Conservation (phyloP, 352 stramenopile genomes). For the Globisporangium megalacanthum region DNA sequence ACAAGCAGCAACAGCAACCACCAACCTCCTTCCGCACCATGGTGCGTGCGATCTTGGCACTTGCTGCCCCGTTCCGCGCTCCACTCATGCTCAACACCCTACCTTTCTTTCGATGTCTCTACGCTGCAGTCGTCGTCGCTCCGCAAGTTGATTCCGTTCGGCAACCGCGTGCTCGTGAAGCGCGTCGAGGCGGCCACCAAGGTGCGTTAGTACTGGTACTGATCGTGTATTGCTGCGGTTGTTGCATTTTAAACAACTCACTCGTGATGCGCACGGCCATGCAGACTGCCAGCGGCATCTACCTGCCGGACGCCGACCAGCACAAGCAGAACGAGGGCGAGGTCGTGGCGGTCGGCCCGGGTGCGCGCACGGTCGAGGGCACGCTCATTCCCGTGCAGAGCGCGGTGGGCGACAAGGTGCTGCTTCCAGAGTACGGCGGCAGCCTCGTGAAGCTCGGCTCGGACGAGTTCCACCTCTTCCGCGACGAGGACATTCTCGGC, state of each 20-base stretch:
- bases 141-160: slow-evolving; percentile 91
- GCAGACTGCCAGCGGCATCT: slow-evolving; percentile 91
- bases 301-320: slow-evolving; percentile 89
- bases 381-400: slow-evolving; percentile 84
- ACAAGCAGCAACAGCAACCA: slow-evolving; percentile 1
- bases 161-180: slow-evolving; percentile 94
- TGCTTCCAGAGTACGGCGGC: slow-evolving; percentile 96
- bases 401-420: slow-evolving; percentile 91
- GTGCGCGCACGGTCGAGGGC: slow-evolving; percentile 86
- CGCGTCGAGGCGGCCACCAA: slow-evolving; percentile 88
- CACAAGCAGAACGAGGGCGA: slow-evolving; percentile 94
- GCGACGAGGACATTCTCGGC: slow-evolving; percentile 96
- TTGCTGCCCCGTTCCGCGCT: too few species aligned
- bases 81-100: too few species aligned
- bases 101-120: not conserved
- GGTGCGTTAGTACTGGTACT: slow-evolving; percentile 16
- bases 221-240: not conserved
- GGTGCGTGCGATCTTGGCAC: slow-evolving; percentile 1
- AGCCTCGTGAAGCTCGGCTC: slow-evolving; percentile 90
- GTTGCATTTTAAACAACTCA: not conserved
- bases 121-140: slow-evolving; percentile 39
- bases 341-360: slow-evolving; percentile 92
- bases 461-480: slow-evolving; percentile 93
- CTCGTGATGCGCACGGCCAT: not conserved
- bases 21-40: not conserved